Base-by-base conservation (phyloP, 345 rosid species). In the Populus pruinosa region DNA sequence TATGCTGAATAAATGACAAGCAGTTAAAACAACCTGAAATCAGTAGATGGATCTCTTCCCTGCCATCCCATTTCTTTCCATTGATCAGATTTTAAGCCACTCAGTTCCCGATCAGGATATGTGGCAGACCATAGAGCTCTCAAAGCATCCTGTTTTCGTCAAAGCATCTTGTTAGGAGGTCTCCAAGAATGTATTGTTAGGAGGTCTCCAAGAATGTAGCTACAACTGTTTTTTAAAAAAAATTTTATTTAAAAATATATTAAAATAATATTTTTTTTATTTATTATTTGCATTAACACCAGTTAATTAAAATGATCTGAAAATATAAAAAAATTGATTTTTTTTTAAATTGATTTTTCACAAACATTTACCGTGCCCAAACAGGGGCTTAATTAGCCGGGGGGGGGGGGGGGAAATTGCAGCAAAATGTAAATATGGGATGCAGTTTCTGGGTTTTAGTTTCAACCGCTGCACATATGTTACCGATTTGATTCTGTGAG, bases 51-150 rank as follows among this genome's bases (percentile, higher is more conserved):
- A 89, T 94, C 97, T 85, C 73, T 90, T 79, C 99, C 99, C 79
- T 94, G 98, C 98, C 98, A 94, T 56, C 99, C 98, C 99, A 94
- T 94, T 78, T 90, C 88, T 82, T 94, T 94, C 99, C 99, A 95
- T 53, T 95, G 98, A 39, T 94, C 92, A 59, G 99, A 93, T 75
- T 89, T 82, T 78, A 94, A 86, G 76, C 91, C 92, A 67, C 84
- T 84, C 50, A 94, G 98, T 85, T 91, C 87, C 81, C 81, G 81
- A 62, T 86, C 91, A 1, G 98, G 97, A 78, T 83, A 94, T 5
- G 97, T 86, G 39, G 98, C 91, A 29, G 83, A 84, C 98, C 99
- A 95, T 62, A 95, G 64, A 61, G 99, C 96, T 85, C 88, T 93
- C 76, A 95, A 74, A 78, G 98, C 98, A 81, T 88, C 93, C 90